Evolutionary conservation across 2,329 filamentous ascomycete species (phyloP).

Genomic region (Fusarium sp.): DNA sequence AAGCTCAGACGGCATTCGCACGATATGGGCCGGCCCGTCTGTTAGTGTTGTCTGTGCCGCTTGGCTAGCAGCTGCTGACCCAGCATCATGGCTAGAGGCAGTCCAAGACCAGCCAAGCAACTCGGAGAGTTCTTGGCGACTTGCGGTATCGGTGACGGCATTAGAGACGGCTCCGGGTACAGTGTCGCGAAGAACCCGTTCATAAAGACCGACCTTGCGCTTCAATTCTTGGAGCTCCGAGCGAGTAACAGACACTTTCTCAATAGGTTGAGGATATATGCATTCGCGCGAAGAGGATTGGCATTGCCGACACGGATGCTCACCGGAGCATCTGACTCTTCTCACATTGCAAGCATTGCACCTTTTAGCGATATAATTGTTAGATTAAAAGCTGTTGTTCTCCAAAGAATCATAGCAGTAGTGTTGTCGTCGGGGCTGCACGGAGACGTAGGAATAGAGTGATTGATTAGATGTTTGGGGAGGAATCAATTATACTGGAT

Average conservation of each 20-base stretch:
- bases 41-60: conserved; percentile 20
- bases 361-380: conserved; percentile 47
- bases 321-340: conserved; percentile 65
- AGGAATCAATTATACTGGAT: neutral
- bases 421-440: neutral
- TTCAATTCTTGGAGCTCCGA: conserved; percentile 58
- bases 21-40: conserved; percentile 10
- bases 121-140: conserved; percentile 52
- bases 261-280: conserved; percentile 59
- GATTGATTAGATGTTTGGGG: neutral
- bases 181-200: conserved; percentile 55
- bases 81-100: conserved; percentile 29
- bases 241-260: conserved; percentile 59
- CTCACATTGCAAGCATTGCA: conserved; percentile 67
- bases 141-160: conserved; percentile 47
- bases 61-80: conserved; percentile 12
- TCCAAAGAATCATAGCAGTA: neutral
- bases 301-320: conserved; percentile 63
- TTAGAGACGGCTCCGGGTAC: conserved; percentile 47
- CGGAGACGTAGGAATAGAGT: neutral
- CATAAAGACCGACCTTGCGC: conserved; percentile 56
- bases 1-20: conserved; percentile 17
- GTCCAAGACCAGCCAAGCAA: conserved; percentile 44
- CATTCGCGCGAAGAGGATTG: conserved; percentile 59
- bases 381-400: conserved; percentile 25